Evolutionary conservation across 176 grass and related monocot genomes (phyloP), one percentile per base, ranked within the genome.

Genomic region (maize (Zea mays)): DNA sequence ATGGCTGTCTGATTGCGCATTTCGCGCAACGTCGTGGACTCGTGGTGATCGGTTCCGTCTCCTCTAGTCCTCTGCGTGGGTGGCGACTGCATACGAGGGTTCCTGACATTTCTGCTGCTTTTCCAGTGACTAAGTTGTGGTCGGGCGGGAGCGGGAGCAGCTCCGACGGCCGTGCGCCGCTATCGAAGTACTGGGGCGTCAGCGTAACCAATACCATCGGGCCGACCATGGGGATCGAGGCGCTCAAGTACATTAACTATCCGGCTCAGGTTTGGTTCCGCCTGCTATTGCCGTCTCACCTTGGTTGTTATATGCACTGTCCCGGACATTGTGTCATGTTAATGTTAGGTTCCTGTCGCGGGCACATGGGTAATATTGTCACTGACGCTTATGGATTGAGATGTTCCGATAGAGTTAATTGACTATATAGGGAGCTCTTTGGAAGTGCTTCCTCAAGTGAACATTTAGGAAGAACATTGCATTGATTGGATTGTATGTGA

Each of bases 231-330:
- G 96, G 90, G 70, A 93, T 99, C 57, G 96, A 96, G 85, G 92
- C 96, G 7, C 89, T 93, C 86, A 99, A 90, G 88, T 99, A 89
- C 78, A 99, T 99, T 79, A 99, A 92, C 83, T 96, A 99, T 82
- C 96, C 96, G 0, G 96, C 96, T n/a, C 92, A 96, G 86, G 96
- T 89, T 19, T 56, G 67, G 74, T 45, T 67, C 20, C 4, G 2
- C 40, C 75, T 72, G 48, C 34, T 38, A 14, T 80, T 75, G 34
- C 55, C 1, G 35, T n/a, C n/a, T n/a, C n/a, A n/a, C 71, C 10
- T 77, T 9, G 16, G 16, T 79, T n/a, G n/a, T n/a, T n/a, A n/a
- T n/a, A n/a, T n/a, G n/a, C n/a, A n/a, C n/a, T n/a, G n/a, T n/a
- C n/a, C n/a, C n/a, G n/a, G n/a, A n/a, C n/a, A n/a, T n/a, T n/a